Evolutionary conservation across 73 alveolate species (phyloP).

Genomic region (Paramecium sexaurelia): DNA sequence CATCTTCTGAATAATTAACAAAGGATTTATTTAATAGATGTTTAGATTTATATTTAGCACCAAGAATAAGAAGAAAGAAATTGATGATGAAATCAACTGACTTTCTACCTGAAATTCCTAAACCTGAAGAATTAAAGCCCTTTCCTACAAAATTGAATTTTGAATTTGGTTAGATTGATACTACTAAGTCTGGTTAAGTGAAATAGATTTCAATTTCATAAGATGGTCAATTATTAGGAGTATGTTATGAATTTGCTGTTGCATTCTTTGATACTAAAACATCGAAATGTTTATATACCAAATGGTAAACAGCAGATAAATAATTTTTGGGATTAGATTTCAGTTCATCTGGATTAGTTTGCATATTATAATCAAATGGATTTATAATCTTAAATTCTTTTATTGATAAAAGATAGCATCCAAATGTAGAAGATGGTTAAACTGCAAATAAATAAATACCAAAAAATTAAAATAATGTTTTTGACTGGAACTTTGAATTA

Average conservation of each 20-base stretch:
- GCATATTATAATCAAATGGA: constrained; percentile 51
- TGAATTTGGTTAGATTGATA: constrained; percentile 73
- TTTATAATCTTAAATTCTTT: neutral
- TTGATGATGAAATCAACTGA: constrained; percentile 87
- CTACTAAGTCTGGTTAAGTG: constrained; percentile 75
- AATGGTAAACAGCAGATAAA: neutral
- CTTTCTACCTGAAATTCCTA: constrained; percentile 96
- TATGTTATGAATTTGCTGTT: constrained; percentile 68
- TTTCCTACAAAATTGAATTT: constrained; percentile 93
- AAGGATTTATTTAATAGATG: constrained; percentile 96
- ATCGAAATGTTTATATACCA: constrained; percentile 13
- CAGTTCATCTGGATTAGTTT: neutral
- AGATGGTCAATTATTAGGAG: constrained; percentile 68
- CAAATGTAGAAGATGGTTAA: constrained; percentile 41
- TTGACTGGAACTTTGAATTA: constrained; percentile 37
- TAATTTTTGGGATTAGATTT: constrained; percentile 25
- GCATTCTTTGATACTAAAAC: constrained; percentile 52
- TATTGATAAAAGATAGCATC: constrained; percentile 50
- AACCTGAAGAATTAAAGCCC: constrained; percentile 95
- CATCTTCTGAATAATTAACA: constrained; percentile 88
- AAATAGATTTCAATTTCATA: constrained; percentile 11
- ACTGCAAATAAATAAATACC: neutral
- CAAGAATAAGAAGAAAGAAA: constrained; percentile 94
- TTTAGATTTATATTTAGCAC: constrained; percentile 93
- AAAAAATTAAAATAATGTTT: neutral